A percentile compares a stretch with the other conserved stretches of the same genome.
phyloP scores from a whole-genome alignment of 2,329 filamentous ascomycete species.

The Hawksworthiomyces lignivorus region DNA sequence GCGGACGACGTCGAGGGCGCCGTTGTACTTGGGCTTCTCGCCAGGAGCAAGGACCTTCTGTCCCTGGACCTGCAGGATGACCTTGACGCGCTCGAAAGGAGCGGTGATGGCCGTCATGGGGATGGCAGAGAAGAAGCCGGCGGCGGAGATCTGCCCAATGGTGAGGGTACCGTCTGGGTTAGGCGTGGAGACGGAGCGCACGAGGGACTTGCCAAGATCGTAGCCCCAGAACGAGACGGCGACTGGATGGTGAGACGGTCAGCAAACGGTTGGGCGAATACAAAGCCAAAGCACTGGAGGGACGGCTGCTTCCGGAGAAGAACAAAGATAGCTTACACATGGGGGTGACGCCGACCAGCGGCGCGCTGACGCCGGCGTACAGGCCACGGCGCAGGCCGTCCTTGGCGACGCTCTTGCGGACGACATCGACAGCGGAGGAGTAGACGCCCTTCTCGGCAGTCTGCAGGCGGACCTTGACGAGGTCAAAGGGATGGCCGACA shows the following conservation, averaged over 20 bases:
- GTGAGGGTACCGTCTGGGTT: slow-evolving; percentile 63
- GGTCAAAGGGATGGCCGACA: slow-evolving; percentile 92
- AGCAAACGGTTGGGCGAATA: background rate
- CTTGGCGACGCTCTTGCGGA: slow-evolving; percentile 76
- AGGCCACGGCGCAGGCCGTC: slow-evolving; percentile 76
- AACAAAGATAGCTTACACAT: slow-evolving; percentile 69
- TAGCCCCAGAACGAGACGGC: slow-evolving; percentile 78
- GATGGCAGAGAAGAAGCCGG: slow-evolving; percentile 95
- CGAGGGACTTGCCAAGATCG: slow-evolving; percentile 87
- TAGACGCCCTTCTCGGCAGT: slow-evolving; percentile 94
- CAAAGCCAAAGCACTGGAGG: background rate
- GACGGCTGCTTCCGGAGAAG: no score
- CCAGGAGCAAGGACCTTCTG: slow-evolving; percentile 78
- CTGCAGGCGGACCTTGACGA: slow-evolving; percentile 96
- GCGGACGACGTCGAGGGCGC: slow-evolving; percentile 81
- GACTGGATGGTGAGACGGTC: slow-evolving; percentile 33
- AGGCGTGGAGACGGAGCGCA: slow-evolving; percentile 58
- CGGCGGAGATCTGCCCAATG: slow-evolving; percentile 80
- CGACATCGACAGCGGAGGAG: slow-evolving; percentile 81
- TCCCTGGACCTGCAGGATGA: slow-evolving; percentile 94
- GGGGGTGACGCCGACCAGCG: slow-evolving; percentile 88
- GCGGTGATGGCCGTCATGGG: slow-evolving; percentile 98
- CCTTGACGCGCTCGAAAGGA: slow-evolving; percentile 97
- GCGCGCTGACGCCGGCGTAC: slow-evolving; percentile 95
- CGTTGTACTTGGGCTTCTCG: slow-evolving; percentile 86